Conservation (phyloP, 2,329 filamentous ascomycete species). For the Colletotrichum lentis region DNA sequence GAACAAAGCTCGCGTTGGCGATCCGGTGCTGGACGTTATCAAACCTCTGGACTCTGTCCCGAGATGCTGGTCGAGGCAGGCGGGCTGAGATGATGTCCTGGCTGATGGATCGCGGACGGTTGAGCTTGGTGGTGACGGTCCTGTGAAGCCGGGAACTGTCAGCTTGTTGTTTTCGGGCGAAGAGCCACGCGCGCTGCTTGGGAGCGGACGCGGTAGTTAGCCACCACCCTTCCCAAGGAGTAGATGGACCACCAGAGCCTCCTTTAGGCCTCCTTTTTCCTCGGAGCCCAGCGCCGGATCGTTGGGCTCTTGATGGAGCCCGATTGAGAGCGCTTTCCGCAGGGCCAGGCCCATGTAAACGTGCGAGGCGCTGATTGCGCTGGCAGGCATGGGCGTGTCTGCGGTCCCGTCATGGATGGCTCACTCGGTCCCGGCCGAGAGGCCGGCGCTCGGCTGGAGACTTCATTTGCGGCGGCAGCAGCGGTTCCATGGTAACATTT, state of each 20-base stretch:
- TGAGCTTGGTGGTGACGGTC: constrained; percentile 42
- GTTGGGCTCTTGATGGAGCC: constrained; percentile 43
- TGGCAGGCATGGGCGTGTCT: constrained; percentile 48
- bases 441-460: constrained; percentile 19
- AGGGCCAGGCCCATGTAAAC: constrained; percentile 45
- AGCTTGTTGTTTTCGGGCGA: not conserved
- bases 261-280: constrained; percentile 41
- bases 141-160: constrained; percentile 35
- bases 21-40: constrained; percentile 48
- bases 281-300: constrained; percentile 39
- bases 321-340: constrained; percentile 44
- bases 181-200: no score
- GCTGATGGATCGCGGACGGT: constrained; percentile 41
- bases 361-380: constrained; percentile 47
- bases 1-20: constrained; percentile 44
- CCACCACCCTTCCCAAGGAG: constrained; percentile 44
- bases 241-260: constrained; percentile 46
- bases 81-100: constrained; percentile 40
- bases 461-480: constrained; percentile 15
- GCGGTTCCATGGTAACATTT: not conserved
- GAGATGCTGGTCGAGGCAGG: constrained; percentile 35
- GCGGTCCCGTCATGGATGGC: no score
- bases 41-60: constrained; percentile 44
- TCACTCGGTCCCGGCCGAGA: no score
- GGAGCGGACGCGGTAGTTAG: no score